phyloP scores from a whole-genome alignment of 2,329 filamentous ascomycete species.

The Colletotrichum navitas region DNA sequence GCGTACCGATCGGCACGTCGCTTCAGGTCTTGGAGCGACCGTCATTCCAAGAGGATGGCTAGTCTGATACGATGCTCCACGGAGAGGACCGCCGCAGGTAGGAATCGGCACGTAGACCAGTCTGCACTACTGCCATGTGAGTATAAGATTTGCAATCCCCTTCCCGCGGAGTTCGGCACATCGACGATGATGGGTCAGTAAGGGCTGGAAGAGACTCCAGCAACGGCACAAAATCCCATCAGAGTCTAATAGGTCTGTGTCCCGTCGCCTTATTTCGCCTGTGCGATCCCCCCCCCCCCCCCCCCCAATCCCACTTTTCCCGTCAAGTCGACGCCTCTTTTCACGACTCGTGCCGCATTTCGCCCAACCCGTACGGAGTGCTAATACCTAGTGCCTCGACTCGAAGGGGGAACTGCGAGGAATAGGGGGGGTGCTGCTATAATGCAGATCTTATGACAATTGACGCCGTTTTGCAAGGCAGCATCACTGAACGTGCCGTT shows the following conservation, averaged over 20 bases:
- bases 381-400: no score
- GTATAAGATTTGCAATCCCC: neutral
- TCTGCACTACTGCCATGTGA: neutral
- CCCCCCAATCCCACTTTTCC: conserved; percentile 32
- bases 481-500: conserved; percentile 6
- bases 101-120: neutral
- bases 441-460: neutral
- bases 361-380: neutral
- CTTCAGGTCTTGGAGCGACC: neutral
- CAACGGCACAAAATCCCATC: neutral
- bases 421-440: neutral
- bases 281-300: neutral
- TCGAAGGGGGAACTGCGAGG: no score
- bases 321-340: conserved; percentile 7
- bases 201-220: neutral
- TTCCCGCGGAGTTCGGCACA: conserved; percentile 1
- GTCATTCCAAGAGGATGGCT: conserved; percentile 8
- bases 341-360: conserved; percentile 3
- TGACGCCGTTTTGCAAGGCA: neutral
- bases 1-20: conserved; percentile 10
- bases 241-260: neutral
- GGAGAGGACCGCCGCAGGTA: neutral
- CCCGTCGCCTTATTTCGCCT: conserved; percentile 25
- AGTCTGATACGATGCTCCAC: neutral
- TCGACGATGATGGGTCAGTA: neutral